Percentiles rank a stretch among this genome's conserved stretches.
phyloP scores from a whole-genome alignment of 2,329 filamentous ascomycete genomes.

The Phialophora tarda region DNA sequence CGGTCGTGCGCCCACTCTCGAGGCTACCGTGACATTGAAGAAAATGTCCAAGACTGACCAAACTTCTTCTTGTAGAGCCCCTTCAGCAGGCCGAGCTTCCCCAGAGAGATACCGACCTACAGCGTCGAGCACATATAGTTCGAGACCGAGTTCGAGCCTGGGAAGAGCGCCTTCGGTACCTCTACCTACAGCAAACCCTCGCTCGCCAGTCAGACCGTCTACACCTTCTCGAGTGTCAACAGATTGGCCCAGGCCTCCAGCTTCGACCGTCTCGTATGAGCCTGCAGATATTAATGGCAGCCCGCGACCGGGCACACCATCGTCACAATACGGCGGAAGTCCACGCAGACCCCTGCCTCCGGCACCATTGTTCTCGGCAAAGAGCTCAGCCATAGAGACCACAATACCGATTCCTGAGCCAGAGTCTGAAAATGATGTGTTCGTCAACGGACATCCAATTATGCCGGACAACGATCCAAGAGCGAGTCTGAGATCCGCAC shows the following conservation, averaged over 20 bases:
- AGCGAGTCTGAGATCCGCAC: constrained; percentile 65
- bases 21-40: constrained; percentile 40
- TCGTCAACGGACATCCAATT: constrained; percentile 59
- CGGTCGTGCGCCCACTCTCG: constrained; percentile 36
- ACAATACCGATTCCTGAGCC: constrained; percentile 71
- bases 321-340: constrained; percentile 85
- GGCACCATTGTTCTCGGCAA: constrained; percentile 72
- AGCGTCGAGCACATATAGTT: constrained; percentile 44
- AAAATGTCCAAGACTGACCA: constrained; percentile 39
- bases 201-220: constrained; percentile 58
- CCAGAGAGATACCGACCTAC: constrained; percentile 43
- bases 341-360: constrained; percentile 85
- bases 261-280: constrained; percentile 76
- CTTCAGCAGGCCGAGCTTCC: constrained; percentile 39
- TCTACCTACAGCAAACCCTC: constrained; percentile 48
- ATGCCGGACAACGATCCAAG: constrained; percentile 62
- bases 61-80: constrained; percentile 39
- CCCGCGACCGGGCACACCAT: constrained; percentile 87
- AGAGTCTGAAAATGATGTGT: constrained; percentile 69
- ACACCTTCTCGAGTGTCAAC: constrained; percentile 55
- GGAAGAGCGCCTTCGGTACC: constrained; percentile 50
- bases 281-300: constrained; percentile 87
- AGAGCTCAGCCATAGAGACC: constrained; percentile 62
- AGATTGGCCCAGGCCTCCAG: constrained; percentile 74
- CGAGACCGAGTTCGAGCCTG: constrained; percentile 52